Base-by-base conservation (phyloP, 108 stramenopile genomes). In the Nannochloropsis granulata region DNA sequence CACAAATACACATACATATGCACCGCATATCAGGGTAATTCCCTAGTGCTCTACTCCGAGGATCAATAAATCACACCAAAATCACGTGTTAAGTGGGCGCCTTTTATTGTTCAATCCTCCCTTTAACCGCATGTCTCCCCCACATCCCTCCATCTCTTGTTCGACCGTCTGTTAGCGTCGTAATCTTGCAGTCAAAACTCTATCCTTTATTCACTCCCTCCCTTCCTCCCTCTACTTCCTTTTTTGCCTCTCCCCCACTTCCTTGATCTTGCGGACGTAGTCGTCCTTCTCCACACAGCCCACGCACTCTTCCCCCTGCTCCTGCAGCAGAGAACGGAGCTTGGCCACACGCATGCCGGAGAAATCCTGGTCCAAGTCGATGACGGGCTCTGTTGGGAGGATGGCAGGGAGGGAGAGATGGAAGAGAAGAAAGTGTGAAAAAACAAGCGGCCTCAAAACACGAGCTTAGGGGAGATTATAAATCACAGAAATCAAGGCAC, bases 221-320 rank as follows among this genome's bases (percentile, higher is more conserved):
- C 16, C n/a, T 71, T 11, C 56, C 56, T 34, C 34, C 34, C 34
- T 34, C 34, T 34, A 34, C 34, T 34, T 34, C 34, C n/a, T 3
- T 23, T 79, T 79, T 44, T 79, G 80, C n/a, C 12, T 21, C 24
- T 19, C 24, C 13, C 80, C 87, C 21, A 34, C 80, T 24, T 83
- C 87, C 23, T 80, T 82, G 12, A 87, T 80, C 43, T 84, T 84
- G 56, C 80, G 79, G 71, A 83, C 83, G 78, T 83, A 87, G 81
- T 87, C 87, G 24, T 34, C 43, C 44, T 87, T 87, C 81, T 87
- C 87, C 2, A 87, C 83, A 45, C 87, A 87, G 45, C 87, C 87
- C 14, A 83, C 83, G 45, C 87, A 87, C 23, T 83, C 81, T 3
- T 81, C 83, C 13, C 87, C 87, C 24, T 45, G 44, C 44, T 82